Percentiles rank a stretch among this genome's conserved stretches.
phyloP scores from a whole-genome alignment of 2,329 filamentous ascomycete genomes.

The Colletotrichum sp. region DNA sequence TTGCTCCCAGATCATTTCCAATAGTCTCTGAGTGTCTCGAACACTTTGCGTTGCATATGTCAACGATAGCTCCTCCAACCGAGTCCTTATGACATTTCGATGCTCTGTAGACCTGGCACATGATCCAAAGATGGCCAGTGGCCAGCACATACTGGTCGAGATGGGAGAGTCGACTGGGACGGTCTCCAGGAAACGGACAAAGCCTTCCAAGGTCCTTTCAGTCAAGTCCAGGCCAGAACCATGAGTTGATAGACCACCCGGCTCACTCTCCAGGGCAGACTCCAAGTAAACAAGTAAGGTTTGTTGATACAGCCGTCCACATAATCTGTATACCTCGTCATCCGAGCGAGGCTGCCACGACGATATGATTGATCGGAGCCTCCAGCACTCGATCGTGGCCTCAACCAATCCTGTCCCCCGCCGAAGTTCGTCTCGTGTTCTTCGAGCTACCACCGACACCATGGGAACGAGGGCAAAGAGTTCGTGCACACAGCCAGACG shows the following conservation, averaged over 20 bases:
- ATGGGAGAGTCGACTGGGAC: neutral
- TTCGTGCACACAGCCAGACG: neutral
- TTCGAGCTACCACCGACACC: neutral
- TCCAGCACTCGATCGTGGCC: neutral
- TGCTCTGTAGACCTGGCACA: neutral
- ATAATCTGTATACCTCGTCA: neutral
- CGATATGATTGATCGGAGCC: neutral
- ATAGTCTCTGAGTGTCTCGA: neutral
- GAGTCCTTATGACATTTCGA: neutral
- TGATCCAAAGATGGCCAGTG: neutral
- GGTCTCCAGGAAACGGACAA: neutral
- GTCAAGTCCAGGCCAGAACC: neutral
- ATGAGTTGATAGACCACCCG: accelerated
- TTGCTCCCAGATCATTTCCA: neutral
- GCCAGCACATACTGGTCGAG: neutral
- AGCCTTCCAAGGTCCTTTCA: neutral
- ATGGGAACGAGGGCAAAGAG: neutral
- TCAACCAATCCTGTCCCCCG: neutral
- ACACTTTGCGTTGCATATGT: neutral
- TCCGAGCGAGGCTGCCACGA: neutral
- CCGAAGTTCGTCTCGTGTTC: neutral
- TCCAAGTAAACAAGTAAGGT: neutral
- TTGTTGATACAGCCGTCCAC: neutral
- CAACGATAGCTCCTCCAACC: neutral
- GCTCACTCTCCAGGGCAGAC: neutral